Evolutionary conservation across 2,329 filamentous ascomycete genomes (phyloP).

Genomic region (Ascochyta clinopodiicola): DNA sequence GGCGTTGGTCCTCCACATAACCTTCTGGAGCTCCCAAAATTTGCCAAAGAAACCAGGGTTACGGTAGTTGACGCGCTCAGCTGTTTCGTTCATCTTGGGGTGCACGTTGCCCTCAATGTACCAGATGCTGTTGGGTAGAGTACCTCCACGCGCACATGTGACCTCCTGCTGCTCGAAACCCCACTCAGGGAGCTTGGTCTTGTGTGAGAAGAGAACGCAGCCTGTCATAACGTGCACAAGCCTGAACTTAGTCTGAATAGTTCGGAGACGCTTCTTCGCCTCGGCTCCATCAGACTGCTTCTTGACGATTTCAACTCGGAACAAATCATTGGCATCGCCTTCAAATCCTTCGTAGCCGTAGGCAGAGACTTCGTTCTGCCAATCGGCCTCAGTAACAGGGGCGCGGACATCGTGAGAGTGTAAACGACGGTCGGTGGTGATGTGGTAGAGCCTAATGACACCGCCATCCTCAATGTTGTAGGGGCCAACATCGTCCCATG

Average conservation of each 20-base stretch:
- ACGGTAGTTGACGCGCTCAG: conserved; percentile 95
- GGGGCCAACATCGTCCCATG: conserved; percentile 79
- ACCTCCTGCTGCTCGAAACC: conserved; percentile 98
- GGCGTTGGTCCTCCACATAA: conserved; percentile 99
- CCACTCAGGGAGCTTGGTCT: conserved; percentile 98
- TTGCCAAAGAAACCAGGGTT: conserved; percentile 96
- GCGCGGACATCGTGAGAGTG: conserved; percentile 92
- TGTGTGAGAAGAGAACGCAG: conserved; percentile 95
- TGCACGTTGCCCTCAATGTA: conserved; percentile 93
- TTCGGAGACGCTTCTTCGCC: conserved; percentile 85
- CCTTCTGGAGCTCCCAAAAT: conserved; percentile 95
- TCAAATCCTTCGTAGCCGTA: conserved; percentile 98
- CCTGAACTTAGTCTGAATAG: conserved; percentile 96
- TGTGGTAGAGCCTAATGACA: conserved; percentile 82
- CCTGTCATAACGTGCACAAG: conserved; percentile 97
- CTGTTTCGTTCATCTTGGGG: conserved; percentile 71
- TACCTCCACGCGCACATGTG: conserved; percentile 91
- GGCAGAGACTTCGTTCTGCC: conserved; percentile 95
- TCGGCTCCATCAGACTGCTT: conserved; percentile 78
- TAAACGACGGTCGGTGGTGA: conserved; percentile 82
- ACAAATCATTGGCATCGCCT: conserved; percentile 94
- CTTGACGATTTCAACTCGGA: conserved; percentile 94
- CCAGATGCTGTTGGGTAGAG: conserved; percentile 95
- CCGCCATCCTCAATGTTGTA: conserved; percentile 79
- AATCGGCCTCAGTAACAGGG: conserved; percentile 58